phyloP scores from a whole-genome alignment of 1,139 yeast genomes.

The Debaryomycetaceae sp. region DNA sequence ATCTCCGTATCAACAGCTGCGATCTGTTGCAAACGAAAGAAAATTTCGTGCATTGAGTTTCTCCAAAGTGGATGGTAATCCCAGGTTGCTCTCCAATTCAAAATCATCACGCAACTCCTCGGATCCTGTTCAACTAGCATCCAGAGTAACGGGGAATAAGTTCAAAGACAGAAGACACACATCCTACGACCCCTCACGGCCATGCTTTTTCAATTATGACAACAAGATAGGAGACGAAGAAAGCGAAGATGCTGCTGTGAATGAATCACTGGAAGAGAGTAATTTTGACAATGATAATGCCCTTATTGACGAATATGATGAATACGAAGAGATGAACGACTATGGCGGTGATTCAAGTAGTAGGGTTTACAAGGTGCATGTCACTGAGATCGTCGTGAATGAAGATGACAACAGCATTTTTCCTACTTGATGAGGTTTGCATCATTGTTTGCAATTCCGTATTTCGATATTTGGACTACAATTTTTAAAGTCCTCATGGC shows the following conservation, averaged over 20 bases:
- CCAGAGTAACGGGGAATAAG: background rate
- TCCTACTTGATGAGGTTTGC: constrained; percentile 10
- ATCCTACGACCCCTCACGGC: constrained; percentile 27
- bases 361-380: constrained; percentile 42
- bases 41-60: constrained; percentile 26
- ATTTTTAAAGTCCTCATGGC: no score
- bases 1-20: constrained; percentile 58
- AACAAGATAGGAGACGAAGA: constrained; percentile 5
- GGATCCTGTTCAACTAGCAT: background rate
- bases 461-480: background rate
- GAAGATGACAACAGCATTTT: constrained; percentile 32
- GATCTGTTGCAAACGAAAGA: constrained; percentile 41
- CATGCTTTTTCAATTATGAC: constrained; percentile 14
- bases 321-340: constrained; percentile 20
- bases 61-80: constrained; percentile 6
- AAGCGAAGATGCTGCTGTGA: constrained; percentile 6
- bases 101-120: constrained; percentile 8
- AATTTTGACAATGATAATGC: constrained; percentile 13
- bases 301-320: constrained; percentile 20
- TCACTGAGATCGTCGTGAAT: constrained; percentile 49
- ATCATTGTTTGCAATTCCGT: background rate
- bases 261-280: constrained; percentile 8
- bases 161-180: constrained; percentile 29
- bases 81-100: constrained; percentile 8
- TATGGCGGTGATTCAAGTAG: constrained; percentile 24